Evolutionary conservation across 805 yeast genomes (phyloP), one percentile per base, ranked within the genome.

Genomic region (Monosporozyma siamensis): DNA sequence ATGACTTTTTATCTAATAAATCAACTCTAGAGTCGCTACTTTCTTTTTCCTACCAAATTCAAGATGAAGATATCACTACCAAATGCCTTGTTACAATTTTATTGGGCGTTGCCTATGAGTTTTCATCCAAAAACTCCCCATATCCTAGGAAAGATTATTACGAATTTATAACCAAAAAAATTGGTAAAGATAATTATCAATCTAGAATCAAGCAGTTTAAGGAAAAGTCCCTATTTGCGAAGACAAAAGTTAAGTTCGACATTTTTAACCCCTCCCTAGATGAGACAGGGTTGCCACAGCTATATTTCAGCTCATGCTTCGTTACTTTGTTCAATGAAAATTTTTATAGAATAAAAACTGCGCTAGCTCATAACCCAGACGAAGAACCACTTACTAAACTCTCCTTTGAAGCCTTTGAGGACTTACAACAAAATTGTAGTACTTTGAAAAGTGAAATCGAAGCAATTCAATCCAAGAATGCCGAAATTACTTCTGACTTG

Each of bases 251-350:
- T n/a, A 72, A 69, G 3, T 71, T 70, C 1, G 65, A 67, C 18
- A 65, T 75, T 22, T 59, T 75, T 20, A 66, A 69, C 14, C 75
- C 80, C 2, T 68, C 69, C 4, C 72, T 74, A 48, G 95, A 87
- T 56, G 80, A 78, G 2, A 78, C 95, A 1, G 98, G 98, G 1
- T 70, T 90, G 34, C 98, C 97, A 0, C 76, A 78, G 44, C 82
- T 90, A 1, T 87, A 74, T 53, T 82, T 92, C 55, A 81, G 80
- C 44, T 57, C 73, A 0, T 63, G 70, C 2, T 86, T 86, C 56
- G 78, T 84, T 3, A 66, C 65, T 3, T 64, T 88, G 40, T 65
- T 92, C 34, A 78, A 78, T 47, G 92, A 82, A 2, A 82, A 86
- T 52, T 77, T 72, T 47, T 61, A 69, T 24, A 70, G 96, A 44